phyloP scores from a whole-genome alignment of 345 rosid species.

The Arabidopsis suecica region DNA sequence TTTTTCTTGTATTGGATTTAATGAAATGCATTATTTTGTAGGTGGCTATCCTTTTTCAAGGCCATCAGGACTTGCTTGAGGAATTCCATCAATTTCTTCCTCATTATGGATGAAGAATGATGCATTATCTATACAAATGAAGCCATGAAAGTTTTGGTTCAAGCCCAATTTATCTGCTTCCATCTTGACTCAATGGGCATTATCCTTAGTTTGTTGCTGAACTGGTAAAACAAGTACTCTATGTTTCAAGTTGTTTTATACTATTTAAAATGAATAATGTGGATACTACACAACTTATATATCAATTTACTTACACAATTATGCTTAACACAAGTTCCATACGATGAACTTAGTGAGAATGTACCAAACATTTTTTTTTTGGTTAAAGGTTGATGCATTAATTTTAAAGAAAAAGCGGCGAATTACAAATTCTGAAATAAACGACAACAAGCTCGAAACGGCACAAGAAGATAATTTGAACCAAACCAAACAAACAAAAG shows the following conservation, averaged over 20 bases:
- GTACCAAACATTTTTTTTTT: neutral
- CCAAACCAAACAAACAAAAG: too few relatives aligned
- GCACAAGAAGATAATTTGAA: too few relatives aligned
- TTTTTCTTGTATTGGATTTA: neutral
- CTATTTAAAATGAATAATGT: neutral
- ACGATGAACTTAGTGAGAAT: neutral
- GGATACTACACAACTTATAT: neutral
- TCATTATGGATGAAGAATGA: neutral
- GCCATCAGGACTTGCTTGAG: slow-evolving; percentile 71
- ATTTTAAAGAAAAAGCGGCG: too few relatives aligned
- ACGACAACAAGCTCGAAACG: too few relatives aligned
- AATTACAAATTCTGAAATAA: too few relatives aligned
- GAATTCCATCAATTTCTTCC: slow-evolving; percentile 83
- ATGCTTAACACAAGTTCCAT: neutral
- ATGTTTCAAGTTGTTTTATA: neutral
- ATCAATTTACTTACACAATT: neutral
- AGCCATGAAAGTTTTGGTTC: neutral
- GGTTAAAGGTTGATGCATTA: too few relatives aligned
- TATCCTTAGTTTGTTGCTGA: neutral
- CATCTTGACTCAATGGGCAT: neutral
- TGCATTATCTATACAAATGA: neutral
- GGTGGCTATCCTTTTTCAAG: slow-evolving; percentile 76
- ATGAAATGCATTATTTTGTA: slow-evolving; percentile 37
- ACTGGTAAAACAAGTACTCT: neutral
- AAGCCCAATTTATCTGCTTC: neutral